Percentiles rank a stretch among this genome's conserved stretches.
Conservation (phyloP, 2,329 filamentous ascomycete species). For the Cryphonectria japonica region DNA sequence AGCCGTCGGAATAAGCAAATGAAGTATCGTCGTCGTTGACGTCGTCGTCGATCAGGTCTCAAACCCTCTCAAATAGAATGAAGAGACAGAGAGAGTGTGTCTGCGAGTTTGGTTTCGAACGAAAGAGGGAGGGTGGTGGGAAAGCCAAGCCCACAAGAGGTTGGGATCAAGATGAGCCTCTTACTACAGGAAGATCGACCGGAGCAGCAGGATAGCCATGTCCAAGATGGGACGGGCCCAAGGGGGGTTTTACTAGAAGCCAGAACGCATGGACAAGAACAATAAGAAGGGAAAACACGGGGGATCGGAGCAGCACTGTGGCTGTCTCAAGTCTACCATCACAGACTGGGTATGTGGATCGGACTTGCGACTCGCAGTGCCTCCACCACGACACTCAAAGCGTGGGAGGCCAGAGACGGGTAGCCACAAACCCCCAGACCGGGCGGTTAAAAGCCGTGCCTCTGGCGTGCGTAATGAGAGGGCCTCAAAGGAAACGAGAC, state of each 20-base stretch:
- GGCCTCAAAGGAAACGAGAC: neutral
- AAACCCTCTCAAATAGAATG: slow-evolving; percentile 7
- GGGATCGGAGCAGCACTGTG: neutral
- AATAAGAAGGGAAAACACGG: slow-evolving; percentile 6
- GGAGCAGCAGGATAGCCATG: slow-evolving; percentile 9
- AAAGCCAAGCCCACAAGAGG: slow-evolving; percentile 24
- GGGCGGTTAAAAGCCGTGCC: slow-evolving; percentile 28
- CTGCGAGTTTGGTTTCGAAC: slow-evolving; percentile 21
- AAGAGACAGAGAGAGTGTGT: neutral
- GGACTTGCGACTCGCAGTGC: slow-evolving; percentile 22
- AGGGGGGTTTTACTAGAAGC: slow-evolving; percentile 14
- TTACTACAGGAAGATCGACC: slow-evolving; percentile 22
- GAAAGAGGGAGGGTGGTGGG: slow-evolving; percentile 9
- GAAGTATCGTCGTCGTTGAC: neutral
- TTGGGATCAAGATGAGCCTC: slow-evolving; percentile 20
- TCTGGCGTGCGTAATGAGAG: slow-evolving; percentile 21
- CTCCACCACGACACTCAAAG: slow-evolving; percentile 9
- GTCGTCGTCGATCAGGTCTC: slow-evolving; percentile 14
- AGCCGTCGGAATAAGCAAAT: slow-evolving; percentile 23
- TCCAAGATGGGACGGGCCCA: slow-evolving; percentile 21
- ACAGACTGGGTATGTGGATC: slow-evolving; percentile 17
- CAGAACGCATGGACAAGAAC: neutral
- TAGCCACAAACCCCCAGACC: slow-evolving; percentile 15
- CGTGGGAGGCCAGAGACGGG: slow-evolving; percentile 12
- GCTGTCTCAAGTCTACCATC: slow-evolving; percentile 1